These are phyloP conservation scores for Debaryomyces psychrophilus DNA, from an alignment of 1,139 yeast species.

Conservation along the genomic window DNA sequence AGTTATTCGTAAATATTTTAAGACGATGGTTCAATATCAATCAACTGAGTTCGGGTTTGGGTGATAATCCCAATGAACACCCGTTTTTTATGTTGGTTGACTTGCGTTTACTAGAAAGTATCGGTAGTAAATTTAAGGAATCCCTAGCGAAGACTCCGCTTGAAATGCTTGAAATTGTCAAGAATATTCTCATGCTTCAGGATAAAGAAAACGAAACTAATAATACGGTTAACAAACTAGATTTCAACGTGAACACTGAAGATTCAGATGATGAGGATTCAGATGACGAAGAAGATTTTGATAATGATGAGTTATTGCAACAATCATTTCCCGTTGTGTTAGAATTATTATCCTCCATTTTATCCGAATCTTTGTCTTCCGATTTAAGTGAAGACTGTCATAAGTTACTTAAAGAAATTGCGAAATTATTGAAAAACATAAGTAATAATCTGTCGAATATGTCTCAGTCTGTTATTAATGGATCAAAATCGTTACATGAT, in stretches of 20 bases:
- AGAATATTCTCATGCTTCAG: constrained; percentile 43
- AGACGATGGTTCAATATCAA: constrained; percentile 57
- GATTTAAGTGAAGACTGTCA: constrained; percentile 28
- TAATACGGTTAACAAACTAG: neutral
- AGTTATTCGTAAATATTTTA: constrained; percentile 55
- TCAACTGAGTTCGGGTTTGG: constrained; percentile 9
- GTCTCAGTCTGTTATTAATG: constrained; percentile 13
- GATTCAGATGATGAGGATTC: constrained; percentile 9
- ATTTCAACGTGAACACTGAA: constrained; percentile 8
- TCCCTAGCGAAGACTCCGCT: constrained; percentile 63
- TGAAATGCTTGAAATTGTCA: constrained; percentile 60
- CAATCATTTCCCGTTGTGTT: constrained; percentile 42
- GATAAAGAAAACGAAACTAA: neutral
- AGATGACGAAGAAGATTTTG: constrained; percentile 30
- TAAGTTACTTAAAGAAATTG: constrained; percentile 30
- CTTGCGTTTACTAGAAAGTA: constrained; percentile 63
- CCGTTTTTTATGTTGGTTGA: constrained; percentile 64
- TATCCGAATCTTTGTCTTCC: constrained; percentile 44
- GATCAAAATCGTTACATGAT: constrained; percentile 31
- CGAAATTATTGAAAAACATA: constrained; percentile 28
- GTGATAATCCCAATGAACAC: constrained; percentile 36
- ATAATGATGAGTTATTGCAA: constrained; percentile 35
- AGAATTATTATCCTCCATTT: constrained; percentile 57
- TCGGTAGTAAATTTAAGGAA: constrained; percentile 64
- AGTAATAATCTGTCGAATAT: constrained; percentile 1